Percentiles rank a stretch among this genome's conserved stretches.
Conservation (phyloP, 495 filamentous ascomycete genomes). For the Hypoxylon crocopeplum region DNA sequence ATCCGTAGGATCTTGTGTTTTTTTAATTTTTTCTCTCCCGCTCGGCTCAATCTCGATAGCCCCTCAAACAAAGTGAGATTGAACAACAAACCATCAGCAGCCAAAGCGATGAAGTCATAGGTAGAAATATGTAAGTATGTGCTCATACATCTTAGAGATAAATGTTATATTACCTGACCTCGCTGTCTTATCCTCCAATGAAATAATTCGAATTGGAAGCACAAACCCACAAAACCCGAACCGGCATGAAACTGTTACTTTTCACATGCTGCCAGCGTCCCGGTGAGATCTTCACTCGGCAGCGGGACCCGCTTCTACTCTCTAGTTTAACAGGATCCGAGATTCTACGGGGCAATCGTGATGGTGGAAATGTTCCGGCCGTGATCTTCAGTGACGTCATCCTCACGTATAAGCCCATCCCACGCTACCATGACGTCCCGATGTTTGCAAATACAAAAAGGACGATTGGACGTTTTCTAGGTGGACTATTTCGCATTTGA, state of each 20-base stretch:
- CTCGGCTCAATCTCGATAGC: no score
- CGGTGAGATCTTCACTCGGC: background rate
- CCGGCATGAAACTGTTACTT: background rate
- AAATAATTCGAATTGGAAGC: no score
- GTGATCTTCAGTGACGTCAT: conserved; percentile 23
- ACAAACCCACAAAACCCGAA: no score
- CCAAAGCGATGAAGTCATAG: no score
- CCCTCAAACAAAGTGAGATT: no score
- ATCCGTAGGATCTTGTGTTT: no score
- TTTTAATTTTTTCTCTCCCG: no score
- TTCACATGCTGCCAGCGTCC: conserved; percentile 7
- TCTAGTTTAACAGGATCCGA: conserved; percentile 10
- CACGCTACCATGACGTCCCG: background rate
- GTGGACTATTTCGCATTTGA: background rate
- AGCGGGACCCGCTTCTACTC: background rate
- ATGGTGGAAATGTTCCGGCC: conserved; percentile 10
- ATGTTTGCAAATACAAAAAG: conserved; percentile 14
- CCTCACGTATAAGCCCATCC: background rate
- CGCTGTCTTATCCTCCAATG: no score
- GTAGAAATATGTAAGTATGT: no score
- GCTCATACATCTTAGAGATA: no score
- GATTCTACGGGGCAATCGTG: background rate
- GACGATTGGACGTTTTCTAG: background rate
- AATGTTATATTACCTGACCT: no score
- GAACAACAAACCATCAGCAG: no score